Evolutionary conservation across 139 green algal species (phyloP), one percentile per base, ranked within the genome.

Genomic region (Dunaliella sp.): DNA sequence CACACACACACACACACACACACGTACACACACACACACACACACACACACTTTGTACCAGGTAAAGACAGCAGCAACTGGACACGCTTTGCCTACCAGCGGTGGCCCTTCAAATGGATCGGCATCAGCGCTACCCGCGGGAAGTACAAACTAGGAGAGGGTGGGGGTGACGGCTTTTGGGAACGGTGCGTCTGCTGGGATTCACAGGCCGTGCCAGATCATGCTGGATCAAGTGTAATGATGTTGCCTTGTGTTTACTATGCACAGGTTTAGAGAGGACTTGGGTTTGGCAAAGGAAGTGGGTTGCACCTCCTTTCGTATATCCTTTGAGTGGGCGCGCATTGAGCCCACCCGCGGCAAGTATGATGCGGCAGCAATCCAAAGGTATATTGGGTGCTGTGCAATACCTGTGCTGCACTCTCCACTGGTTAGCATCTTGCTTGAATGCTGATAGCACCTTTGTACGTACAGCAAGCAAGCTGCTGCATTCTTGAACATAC

Each of bases 361-460:
- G 34, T 88, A 94, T 24, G 92, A 97, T 86, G n/a, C 88, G 77
- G 83, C 76, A 1, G 95, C 95, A 1, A 88, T 97, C 36, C 31
- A 87, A 35, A 87, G 92, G 92, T 92, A 7, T 65, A n/a, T n/a
- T n/a, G n/a, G n/a, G n/a, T n/a, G n/a, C n/a, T n/a, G n/a, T n/a
- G n/a, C n/a, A n/a, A n/a, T n/a, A n/a, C n/a, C n/a, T n/a, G n/a
- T n/a, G n/a, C n/a, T n/a, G n/a, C n/a, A n/a, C n/a, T n/a, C n/a
- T n/a, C n/a, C n/a, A n/a, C n/a, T n/a, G n/a, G n/a, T n/a, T n/a
- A n/a, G n/a, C n/a, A n/a, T n/a, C n/a, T n/a, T n/a, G n/a, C n/a
- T n/a, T n/a, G n/a, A n/a, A n/a, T n/a, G n/a, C n/a, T n/a, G n/a
- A n/a, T n/a, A n/a, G n/a, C n/a, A n/a, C n/a, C n/a, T n/a, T n/a